Evolutionary conservation across 768 basidiomycete species (phyloP), one percentile per base, ranked within the genome.

Genomic region (Suillus luteus): DNA sequence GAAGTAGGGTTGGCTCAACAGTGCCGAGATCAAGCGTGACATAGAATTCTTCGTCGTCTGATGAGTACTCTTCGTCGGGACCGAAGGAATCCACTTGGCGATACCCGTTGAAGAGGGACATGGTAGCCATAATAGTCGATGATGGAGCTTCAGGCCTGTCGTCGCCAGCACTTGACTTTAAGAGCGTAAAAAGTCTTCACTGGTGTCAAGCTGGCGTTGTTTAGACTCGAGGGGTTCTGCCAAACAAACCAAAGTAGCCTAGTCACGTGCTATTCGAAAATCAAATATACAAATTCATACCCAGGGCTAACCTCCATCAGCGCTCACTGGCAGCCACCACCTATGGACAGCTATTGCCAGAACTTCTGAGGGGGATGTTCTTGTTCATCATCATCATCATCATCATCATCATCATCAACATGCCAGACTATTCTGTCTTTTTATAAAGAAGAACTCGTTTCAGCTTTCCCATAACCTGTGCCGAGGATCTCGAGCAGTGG

Each of bases 21-120:
- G 75, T 66, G 49, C 89, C 90, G 1, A 94, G 78, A 71, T 93
- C 92, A 22, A 94, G 79, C 0, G 90, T 91, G 14, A 92, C 84
- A 68, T 92, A 92, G 9, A 77, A 78, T 5, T 88, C 74, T 63
- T 86, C 86, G 41, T 82, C 76, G 24, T 82, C 80, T 22, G 81
- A 76, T 64, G 89, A 82, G 67, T 91, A 91, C 35, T 87, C 84
- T 37, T 87, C 82, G 41, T 93, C 85, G 0, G 87, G 79, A 43
- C 85, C 91, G 69, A 92, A 91, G 0, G 77, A 70, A 2, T 88
- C 84, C 11, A 92, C 90, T 52, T 91, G 85, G 61, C 71, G 84
- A 76, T 85, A 91, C 19, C 90, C 89, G 3, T 85, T 83, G 51
- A 82, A 58, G 24, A 24, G 57, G 38, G 10, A 27, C 27, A 40